These are phyloP conservation scores for Jamesozyma piceae DNA, from an alignment of 805 yeast species.

Conservation along the genomic window DNA sequence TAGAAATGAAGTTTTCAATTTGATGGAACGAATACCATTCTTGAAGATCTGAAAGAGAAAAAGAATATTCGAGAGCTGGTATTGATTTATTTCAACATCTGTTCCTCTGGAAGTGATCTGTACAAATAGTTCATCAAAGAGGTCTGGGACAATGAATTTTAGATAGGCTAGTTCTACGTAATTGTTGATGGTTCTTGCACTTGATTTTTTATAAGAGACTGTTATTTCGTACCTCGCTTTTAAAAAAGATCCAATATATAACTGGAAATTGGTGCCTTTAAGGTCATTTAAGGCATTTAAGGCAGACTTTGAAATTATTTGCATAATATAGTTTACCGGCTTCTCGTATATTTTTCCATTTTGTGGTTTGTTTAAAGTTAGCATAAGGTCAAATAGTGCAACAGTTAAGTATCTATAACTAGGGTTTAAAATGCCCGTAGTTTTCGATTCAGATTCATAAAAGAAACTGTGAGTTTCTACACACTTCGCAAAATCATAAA, in stretches of 20 bases:
- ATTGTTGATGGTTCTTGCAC: not conserved
- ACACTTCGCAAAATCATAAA: slow-evolving; percentile 25
- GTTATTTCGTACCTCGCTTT: not conserved
- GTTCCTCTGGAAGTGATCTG: not conserved
- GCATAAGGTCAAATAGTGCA: slow-evolving; percentile 22
- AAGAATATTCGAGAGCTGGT: not conserved
- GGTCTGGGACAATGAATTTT: slow-evolving; percentile 6
- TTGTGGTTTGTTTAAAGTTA: slow-evolving; percentile 28
- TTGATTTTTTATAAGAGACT: not conserved
- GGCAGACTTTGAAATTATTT: slow-evolving; percentile 32
- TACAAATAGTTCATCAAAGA: slow-evolving; percentile 5
- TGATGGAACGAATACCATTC: not conserved
- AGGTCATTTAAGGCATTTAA: slow-evolving; percentile 25
- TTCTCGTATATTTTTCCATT: slow-evolving; percentile 25
- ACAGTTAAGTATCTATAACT: slow-evolving; percentile 16
- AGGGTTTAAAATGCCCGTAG: slow-evolving; percentile 15
- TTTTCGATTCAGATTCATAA: slow-evolving; percentile 1
- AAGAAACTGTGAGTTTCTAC: slow-evolving; percentile 19
- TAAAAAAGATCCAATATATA: slow-evolving; percentile 14
- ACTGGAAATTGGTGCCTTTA: slow-evolving; percentile 13
- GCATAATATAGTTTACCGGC: slow-evolving; percentile 27
- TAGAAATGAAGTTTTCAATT: not conserved
- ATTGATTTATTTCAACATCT: not conserved
- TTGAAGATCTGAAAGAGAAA: not conserved
- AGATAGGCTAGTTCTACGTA: slow-evolving; percentile 12